Conservation (phyloP, 2,329 filamentous ascomycete genomes). For the Blastomyces parvus region DNA sequence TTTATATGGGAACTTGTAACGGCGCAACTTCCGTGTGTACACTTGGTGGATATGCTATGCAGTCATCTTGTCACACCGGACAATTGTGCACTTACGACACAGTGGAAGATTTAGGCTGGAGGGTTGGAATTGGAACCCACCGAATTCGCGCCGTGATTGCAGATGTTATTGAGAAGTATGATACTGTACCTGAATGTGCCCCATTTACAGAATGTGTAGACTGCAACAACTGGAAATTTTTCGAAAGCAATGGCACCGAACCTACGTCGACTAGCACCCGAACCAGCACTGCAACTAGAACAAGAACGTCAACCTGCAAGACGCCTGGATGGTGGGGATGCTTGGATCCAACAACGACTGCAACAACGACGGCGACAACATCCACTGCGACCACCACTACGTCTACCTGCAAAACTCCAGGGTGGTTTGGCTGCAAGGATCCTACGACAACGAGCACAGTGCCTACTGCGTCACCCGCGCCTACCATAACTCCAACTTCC, state of each 20-base stretch:
- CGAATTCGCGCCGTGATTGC: slow-evolving; percentile 81
- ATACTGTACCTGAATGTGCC: slow-evolving; percentile 66
- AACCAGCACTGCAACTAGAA: slow-evolving; percentile 48
- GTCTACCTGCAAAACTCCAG: slow-evolving; percentile 34
- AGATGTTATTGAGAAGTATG: slow-evolving; percentile 77
- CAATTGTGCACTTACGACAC: slow-evolving; percentile 86
- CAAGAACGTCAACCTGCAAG: slow-evolving; percentile 74
- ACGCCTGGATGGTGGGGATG: slow-evolving; percentile 86
- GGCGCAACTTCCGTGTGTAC: slow-evolving; percentile 82
- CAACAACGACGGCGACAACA: slow-evolving; percentile 28
- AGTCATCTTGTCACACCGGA: slow-evolving; percentile 85
- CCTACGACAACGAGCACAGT: slow-evolving; percentile 25
- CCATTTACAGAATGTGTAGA: slow-evolving; percentile 74
- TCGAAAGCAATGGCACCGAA: slow-evolving; percentile 80
- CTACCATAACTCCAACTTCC: slow-evolving; percentile 21
- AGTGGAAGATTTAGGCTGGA: slow-evolving; percentile 82
- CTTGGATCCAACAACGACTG: slow-evolving; percentile 41
- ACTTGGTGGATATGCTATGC: slow-evolving; percentile 84
- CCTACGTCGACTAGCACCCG: slow-evolving; percentile 54
- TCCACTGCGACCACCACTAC: slow-evolving; percentile 23
- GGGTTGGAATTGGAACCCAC: slow-evolving; percentile 83
- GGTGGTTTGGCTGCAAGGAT: slow-evolving; percentile 38
- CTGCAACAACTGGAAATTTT: slow-evolving; percentile 90
- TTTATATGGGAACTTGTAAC: slow-evolving; percentile 91
- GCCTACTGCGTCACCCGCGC: slow-evolving; percentile 16